Percentiles rank a stretch among this genome's conserved stretches.
Evolutionary conservation across 345 rosid species (phyloP).

Genomic region (Turritis glabra): DNA sequence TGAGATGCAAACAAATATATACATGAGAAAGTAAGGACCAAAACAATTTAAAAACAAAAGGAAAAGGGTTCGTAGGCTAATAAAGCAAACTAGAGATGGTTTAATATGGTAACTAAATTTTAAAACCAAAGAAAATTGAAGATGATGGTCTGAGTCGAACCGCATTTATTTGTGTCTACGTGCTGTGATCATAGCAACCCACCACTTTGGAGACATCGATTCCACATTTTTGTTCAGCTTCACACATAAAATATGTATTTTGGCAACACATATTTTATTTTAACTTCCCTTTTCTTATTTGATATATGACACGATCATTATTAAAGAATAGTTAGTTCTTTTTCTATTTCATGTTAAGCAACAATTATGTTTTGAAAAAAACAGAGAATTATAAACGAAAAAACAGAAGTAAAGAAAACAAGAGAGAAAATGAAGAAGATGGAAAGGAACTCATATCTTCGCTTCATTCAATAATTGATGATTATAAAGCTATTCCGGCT

Average conservation of each 20-base stretch:
- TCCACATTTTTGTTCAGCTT: slow-evolving; percentile 11
- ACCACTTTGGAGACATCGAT: slow-evolving; percentile 19
- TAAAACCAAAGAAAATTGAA: slow-evolving; percentile 29
- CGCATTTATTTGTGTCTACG: slow-evolving; percentile 49
- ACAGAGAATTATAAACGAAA: too few relatives aligned
- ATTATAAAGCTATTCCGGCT: too few relatives aligned
- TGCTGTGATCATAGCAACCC: slow-evolving; percentile 42
- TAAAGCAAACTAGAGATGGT: slow-evolving; percentile 24
- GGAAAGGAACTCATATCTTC: too few relatives aligned
- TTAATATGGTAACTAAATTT: background rate
- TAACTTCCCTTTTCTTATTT: too few relatives aligned
- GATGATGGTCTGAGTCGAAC: slow-evolving; percentile 62
- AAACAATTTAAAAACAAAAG: slow-evolving; percentile 3
- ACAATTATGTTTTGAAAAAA: too few relatives aligned
- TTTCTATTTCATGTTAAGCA: too few relatives aligned
- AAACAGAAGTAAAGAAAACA: too few relatives aligned
- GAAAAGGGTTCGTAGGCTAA: background rate
- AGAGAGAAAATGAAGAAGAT: too few relatives aligned
- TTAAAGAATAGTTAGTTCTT: too few relatives aligned
- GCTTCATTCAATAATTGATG: too few relatives aligned
- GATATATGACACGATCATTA: too few relatives aligned
- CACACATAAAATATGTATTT: background rate
- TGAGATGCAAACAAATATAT: background rate
- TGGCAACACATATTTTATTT: too few relatives aligned
- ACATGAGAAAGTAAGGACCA: background rate